Evolutionary conservation across 331 rosid genomes (phyloP).

Genomic region (Arachis monticola): DNA sequence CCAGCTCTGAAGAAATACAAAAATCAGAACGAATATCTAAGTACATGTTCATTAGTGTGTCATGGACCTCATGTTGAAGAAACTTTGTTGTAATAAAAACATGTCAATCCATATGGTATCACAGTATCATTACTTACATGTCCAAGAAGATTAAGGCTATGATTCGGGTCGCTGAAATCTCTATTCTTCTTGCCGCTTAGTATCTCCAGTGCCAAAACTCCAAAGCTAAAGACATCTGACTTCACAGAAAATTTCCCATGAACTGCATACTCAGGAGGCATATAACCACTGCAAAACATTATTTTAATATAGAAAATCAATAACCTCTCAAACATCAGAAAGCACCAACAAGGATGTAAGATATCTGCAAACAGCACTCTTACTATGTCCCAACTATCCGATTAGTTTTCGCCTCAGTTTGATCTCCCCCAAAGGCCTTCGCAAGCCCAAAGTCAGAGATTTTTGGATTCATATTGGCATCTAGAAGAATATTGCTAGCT

Average conservation of each 20-base stretch:
- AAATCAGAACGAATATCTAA: background rate
- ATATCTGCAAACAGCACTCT: background rate
- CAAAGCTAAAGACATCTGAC: constrained; percentile 10
- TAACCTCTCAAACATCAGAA: too few relatives aligned
- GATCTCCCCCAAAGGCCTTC: constrained; percentile 1
- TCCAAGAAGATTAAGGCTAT: constrained; percentile 16
- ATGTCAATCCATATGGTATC: background rate
- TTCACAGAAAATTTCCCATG: background rate
- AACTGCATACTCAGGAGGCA: background rate
- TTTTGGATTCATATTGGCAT: constrained; percentile 18
- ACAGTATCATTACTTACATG: background rate
- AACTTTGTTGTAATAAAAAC: background rate
- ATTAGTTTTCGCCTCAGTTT: constrained; percentile 1
- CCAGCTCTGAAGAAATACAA: background rate
- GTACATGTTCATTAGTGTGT: background rate
- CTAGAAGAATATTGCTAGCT: constrained; percentile 6
- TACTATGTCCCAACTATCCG: background rate
- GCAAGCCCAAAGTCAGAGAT: constrained; percentile 15
- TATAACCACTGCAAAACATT: background rate
- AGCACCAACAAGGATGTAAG: background rate
- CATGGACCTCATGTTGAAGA: background rate
- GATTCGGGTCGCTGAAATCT: background rate
- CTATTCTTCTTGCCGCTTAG: constrained; percentile 9
- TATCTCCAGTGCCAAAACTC: background rate
- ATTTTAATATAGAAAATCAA: background rate